Evolutionary conservation across 495 filamentous ascomycete species (phyloP).

Genomic region (Hypoxylon subgilvum): DNA sequence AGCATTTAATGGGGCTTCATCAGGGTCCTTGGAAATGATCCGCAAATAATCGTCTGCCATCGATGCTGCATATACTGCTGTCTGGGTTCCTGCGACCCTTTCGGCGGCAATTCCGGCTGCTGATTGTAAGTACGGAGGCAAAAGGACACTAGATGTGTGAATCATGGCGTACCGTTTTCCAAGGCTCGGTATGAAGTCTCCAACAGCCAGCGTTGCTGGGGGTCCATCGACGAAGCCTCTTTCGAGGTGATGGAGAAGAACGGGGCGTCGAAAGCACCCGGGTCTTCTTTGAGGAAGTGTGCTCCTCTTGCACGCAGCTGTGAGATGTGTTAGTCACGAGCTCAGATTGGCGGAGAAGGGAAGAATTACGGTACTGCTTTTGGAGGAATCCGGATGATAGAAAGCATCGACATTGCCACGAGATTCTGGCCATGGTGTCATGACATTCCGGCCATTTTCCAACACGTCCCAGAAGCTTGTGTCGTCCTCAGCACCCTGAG

Average conservation of each 20-base stretch:
- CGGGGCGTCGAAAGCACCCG: slow-evolving; percentile 52
- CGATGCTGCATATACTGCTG: slow-evolving; percentile 41
- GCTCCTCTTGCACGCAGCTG: slow-evolving; percentile 33
- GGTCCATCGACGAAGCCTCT: slow-evolving; percentile 55
- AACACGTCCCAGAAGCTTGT: slow-evolving; percentile 45
- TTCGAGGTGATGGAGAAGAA: slow-evolving; percentile 65
- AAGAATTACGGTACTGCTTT: neutral
- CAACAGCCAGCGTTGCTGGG: slow-evolving; percentile 46
- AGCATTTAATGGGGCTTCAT: slow-evolving; percentile 27
- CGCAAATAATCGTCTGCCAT: slow-evolving; percentile 43
- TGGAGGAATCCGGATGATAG: too few relatives aligned
- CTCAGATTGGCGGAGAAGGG: neutral
- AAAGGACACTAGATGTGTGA: neutral
- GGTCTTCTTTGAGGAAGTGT: slow-evolving; percentile 51
- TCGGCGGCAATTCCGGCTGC: slow-evolving; percentile 38
- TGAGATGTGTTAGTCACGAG: slow-evolving; percentile 1
- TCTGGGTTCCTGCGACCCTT: slow-evolving; percentile 23
- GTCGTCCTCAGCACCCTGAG: slow-evolving; percentile 43
- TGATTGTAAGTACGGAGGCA: slow-evolving; percentile 4
- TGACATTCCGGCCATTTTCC: slow-evolving; percentile 42
- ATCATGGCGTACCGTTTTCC: slow-evolving; percentile 39
- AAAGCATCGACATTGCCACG: too few relatives aligned
- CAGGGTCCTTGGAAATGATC: slow-evolving; percentile 39
- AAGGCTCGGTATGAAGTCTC: slow-evolving; percentile 61
- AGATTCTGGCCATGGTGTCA: slow-evolving; percentile 44